Evolutionary conservation across 2,329 filamentous ascomycete genomes (phyloP).

Genomic region (Clathrospora elynae): DNA sequence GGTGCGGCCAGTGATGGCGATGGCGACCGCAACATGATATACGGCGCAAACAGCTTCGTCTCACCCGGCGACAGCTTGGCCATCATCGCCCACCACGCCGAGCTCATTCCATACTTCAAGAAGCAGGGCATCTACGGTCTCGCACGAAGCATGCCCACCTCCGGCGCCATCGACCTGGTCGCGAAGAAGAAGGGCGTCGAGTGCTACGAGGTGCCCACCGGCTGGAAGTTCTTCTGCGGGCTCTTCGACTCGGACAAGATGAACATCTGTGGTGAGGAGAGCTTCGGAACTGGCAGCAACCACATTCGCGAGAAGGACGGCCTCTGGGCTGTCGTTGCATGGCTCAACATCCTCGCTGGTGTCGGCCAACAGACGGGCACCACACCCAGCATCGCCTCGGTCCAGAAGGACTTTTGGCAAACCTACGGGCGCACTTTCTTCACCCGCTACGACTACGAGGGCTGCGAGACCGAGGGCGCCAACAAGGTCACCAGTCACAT

Average conservation of each 20-base stretch:
- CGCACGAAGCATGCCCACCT: slow-evolving; percentile 96
- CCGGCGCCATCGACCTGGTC: slow-evolving; percentile 91
- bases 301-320: slow-evolving; percentile 99
- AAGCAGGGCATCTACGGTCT: slow-evolving; percentile 95
- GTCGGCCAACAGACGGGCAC: slow-evolving; percentile 81
- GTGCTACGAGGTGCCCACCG: slow-evolving; percentile 96
- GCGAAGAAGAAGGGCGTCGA: slow-evolving; percentile 90
- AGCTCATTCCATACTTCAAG: slow-evolving; percentile 97
- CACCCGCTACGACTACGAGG: slow-evolving; percentile 98
- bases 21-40: slow-evolving; percentile 99
- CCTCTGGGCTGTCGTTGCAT: slow-evolving; percentile 94
- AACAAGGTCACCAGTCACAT: slow-evolving; percentile 87
- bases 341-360: slow-evolving; percentile 98
- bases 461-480: slow-evolving; percentile 88
- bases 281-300: slow-evolving; percentile 96
- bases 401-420: slow-evolving; percentile 96
- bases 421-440: slow-evolving; percentile 98
- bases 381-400: slow-evolving; percentile 90
- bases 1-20: slow-evolving; percentile 96
- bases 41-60: slow-evolving; percentile 94
- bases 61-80: slow-evolving; percentile 96
- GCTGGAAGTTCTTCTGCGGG: slow-evolving; percentile 99
- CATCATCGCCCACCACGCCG: slow-evolving; percentile 96
- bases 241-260: slow-evolving; percentile 98
- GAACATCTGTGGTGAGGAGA: slow-evolving; percentile 99